Evolutionary conservation across 495 filamentous ascomycete species (phyloP).

Genomic region (Penicillium longicatenatum): DNA sequence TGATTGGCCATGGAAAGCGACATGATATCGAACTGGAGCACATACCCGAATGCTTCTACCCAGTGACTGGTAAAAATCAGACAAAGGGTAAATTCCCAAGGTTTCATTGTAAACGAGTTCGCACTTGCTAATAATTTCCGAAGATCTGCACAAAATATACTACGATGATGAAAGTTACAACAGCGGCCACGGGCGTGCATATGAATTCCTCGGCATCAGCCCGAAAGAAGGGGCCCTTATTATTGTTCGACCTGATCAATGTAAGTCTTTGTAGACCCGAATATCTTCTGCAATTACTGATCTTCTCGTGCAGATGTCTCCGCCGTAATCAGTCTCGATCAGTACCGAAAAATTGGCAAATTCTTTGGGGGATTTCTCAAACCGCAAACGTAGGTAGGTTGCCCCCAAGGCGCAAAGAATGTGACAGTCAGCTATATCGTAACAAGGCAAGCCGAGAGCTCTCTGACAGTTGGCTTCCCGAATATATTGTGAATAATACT

Average conservation of each 20-base stretch:
- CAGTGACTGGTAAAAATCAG: constrained; percentile 58
- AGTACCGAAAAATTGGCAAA: constrained; percentile 35
- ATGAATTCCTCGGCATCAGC: constrained; percentile 61
- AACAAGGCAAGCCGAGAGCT: background rate
- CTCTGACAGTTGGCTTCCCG: background rate
- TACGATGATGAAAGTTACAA: constrained; percentile 70
- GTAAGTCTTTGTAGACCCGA: constrained; percentile 38
- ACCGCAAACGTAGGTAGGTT: constrained; percentile 23
- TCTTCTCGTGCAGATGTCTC: constrained; percentile 35
- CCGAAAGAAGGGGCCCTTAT: constrained; percentile 55
- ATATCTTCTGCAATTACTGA: background rate
- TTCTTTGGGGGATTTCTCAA: constrained; percentile 47
- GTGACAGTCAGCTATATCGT: background rate
- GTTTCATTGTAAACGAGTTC: background rate
- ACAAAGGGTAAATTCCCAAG: constrained; percentile 50
- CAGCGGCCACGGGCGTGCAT: constrained; percentile 63
- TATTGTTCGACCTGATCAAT: constrained; percentile 69
- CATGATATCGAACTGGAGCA: constrained; percentile 56
- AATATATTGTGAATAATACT: constrained; percentile 1
- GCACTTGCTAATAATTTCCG: background rate
- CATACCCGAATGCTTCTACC: constrained; percentile 61
- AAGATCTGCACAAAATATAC: constrained; percentile 64
- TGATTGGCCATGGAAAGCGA: constrained; percentile 57
- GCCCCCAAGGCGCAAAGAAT: background rate
- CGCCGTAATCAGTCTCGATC: constrained; percentile 33